Evolutionary conservation across 2,329 filamentous ascomycete genomes (phyloP).

Genomic region (Fusarium globosum): DNA sequence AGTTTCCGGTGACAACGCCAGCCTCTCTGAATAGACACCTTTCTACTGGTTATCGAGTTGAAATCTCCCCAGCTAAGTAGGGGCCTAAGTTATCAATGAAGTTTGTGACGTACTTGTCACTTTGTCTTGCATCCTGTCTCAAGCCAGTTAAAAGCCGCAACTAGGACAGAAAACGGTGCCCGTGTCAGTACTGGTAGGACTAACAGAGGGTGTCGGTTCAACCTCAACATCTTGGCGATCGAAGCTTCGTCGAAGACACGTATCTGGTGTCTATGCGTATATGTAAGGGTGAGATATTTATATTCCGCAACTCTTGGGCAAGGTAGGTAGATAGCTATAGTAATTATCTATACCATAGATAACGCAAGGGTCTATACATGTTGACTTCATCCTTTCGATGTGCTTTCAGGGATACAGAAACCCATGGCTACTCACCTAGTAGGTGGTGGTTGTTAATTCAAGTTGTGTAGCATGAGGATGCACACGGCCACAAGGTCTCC

Average conservation of each 20-base stretch:
- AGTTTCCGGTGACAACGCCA: neutral
- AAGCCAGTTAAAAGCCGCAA: neutral
- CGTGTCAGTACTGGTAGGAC: neutral
- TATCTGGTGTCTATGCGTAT: neutral
- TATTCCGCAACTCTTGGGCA: too few relatives aligned
- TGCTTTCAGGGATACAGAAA: neutral
- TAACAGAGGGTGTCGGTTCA: neutral
- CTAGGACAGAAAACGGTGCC: neutral
- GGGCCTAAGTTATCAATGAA: neutral
- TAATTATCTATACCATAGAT: neutral
- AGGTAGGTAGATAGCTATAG: neutral
- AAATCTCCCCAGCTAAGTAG: neutral
- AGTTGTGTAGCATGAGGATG: neutral
- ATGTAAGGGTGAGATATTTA: neutral
- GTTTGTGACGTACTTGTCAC: neutral
- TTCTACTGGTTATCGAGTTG: neutral
- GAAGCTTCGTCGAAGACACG: conserved; percentile 4
- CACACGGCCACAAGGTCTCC: neutral
- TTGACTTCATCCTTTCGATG: neutral
- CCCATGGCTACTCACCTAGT: neutral
- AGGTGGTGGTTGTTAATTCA: neutral
- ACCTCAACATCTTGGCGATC: neutral
- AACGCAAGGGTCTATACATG: neutral
- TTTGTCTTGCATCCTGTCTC: neutral
- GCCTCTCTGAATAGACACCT: neutral